Percentiles rank a stretch among this genome's conserved stretches.
Conservation (phyloP, 805 yeast species). For the Wickerhamiella qilinensis region DNA sequence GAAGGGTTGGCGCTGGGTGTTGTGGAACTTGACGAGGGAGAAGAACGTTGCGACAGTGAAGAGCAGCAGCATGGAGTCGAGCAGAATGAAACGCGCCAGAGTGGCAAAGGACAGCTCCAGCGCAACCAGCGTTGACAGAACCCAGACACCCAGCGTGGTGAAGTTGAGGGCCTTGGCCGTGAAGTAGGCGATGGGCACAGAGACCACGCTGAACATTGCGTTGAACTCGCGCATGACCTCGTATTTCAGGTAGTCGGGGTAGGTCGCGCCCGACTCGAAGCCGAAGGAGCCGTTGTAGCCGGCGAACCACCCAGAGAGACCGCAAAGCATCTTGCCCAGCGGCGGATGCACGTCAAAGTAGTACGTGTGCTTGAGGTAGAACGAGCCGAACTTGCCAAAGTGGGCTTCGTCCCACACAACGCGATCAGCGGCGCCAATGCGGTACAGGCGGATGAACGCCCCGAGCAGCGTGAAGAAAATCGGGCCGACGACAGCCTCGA, state of each 20-base stretch:
- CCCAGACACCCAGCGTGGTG: constrained; percentile 43
- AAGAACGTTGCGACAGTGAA: constrained; percentile 71
- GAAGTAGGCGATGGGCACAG: constrained; percentile 68
- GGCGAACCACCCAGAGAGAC: constrained; percentile 71
- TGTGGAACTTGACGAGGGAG: constrained; percentile 64
- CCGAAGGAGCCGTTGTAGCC: constrained; percentile 90
- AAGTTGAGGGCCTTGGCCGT: constrained; percentile 78
- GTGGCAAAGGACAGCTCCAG: constrained; percentile 68
- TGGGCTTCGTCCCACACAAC: constrained; percentile 48
- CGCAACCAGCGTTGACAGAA: constrained; percentile 50
- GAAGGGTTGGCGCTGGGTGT: constrained; percentile 52
- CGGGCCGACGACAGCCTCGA: constrained; percentile 28
- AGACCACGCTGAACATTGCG: constrained; percentile 55
- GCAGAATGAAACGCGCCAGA: constrained; percentile 77
- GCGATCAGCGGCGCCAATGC: constrained; percentile 49
- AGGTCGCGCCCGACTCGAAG: constrained; percentile 75
- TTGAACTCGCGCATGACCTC: constrained; percentile 77
- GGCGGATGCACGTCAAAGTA: constrained; percentile 98
- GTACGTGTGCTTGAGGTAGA: constrained; percentile 72
- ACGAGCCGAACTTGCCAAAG: constrained; percentile 33
- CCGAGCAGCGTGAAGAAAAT: constrained; percentile 49
- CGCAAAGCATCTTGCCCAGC: constrained; percentile 84
- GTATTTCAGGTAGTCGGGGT: constrained; percentile 60
- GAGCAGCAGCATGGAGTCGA: constrained; percentile 78
- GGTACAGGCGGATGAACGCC: constrained; percentile 59